Percentiles rank a stretch among this genome's conserved stretches.
Evolutionary conservation across 257 asterid species (phyloP).

Genomic region (Agastache rugosa): DNA sequence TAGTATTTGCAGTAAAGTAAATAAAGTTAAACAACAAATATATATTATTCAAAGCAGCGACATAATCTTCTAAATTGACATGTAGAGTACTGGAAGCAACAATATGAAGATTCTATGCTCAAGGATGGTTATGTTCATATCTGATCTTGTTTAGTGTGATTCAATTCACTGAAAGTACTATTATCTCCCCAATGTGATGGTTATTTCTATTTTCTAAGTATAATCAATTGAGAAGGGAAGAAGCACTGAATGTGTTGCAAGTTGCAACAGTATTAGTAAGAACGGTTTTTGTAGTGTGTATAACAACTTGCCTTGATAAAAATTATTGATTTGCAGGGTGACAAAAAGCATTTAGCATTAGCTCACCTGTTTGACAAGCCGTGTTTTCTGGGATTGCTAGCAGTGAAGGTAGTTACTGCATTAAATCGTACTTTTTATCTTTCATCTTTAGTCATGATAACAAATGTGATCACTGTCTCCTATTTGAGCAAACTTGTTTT

Average conservation of each 20-base stretch:
- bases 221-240: slow-evolving; percentile 10
- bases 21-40: background rate
- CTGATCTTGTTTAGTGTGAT: slow-evolving; percentile 7
- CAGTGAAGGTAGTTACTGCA: slow-evolving; percentile 67
- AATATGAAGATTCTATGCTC: background rate
- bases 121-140: slow-evolving; percentile 5
- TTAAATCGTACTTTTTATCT: background rate
- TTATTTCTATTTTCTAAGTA: background rate
- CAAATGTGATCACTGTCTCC: background rate
- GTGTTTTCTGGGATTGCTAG: slow-evolving; percentile 93
- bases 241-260: background rate
- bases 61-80: background rate
- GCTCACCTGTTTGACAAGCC: slow-evolving; percentile 98
- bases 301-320: slow-evolving; percentile 6
- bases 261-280: background rate
- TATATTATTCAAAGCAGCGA: background rate
- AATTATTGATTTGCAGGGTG: slow-evolving; percentile 63
- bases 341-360: slow-evolving; percentile 69
- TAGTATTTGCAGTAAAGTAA: slow-evolving; percentile 10
- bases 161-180: slow-evolving; percentile 9
- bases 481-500: slow-evolving; percentile 6
- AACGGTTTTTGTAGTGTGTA: background rate
- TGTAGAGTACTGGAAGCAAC: slow-evolving; percentile 6
- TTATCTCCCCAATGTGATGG: slow-evolving; percentile 7
- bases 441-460: background rate